Conservation (phyloP, 805 yeast species). For the Suhomyces vadensis region DNA sequence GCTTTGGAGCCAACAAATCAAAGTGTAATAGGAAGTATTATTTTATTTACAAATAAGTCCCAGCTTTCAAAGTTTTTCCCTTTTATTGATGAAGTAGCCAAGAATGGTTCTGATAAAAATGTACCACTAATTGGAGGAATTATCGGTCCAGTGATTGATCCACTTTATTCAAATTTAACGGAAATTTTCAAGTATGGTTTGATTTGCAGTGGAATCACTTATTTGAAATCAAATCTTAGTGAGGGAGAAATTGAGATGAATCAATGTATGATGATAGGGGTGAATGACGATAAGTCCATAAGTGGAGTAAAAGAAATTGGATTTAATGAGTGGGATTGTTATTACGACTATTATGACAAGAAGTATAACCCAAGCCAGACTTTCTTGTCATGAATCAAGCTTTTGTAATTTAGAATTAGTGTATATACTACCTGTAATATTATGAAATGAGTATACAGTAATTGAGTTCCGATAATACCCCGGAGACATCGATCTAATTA, state of each 20-base stretch:
- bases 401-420: neutral
- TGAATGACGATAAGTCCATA: conserved; percentile 33
- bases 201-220: conserved; percentile 56
- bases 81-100: conserved; percentile 43
- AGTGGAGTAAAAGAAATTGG: conserved; percentile 44
- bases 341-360: conserved; percentile 36
- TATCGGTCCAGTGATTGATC: conserved; percentile 54
- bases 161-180: conserved; percentile 50
- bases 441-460: neutral
- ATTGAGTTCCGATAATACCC: too few relatives aligned
- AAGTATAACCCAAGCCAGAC: conserved; percentile 4
- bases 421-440: neutral
- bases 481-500: too few relatives aligned
- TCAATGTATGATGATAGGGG: conserved; percentile 40
- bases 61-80: conserved; percentile 51
- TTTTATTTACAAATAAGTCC: conserved; percentile 48
- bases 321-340: conserved; percentile 40
- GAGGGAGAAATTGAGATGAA: conserved; percentile 29
- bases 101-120: neutral
- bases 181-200: conserved; percentile 58
- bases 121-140: conserved; percentile 47
- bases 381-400: neutral
- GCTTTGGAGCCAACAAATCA: conserved; percentile 56
- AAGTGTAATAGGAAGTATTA: conserved; percentile 52
- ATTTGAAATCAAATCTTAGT: conserved; percentile 36